Conservation (phyloP, 768 basidiomycete species). For the Amanita fuliginea region DNA sequence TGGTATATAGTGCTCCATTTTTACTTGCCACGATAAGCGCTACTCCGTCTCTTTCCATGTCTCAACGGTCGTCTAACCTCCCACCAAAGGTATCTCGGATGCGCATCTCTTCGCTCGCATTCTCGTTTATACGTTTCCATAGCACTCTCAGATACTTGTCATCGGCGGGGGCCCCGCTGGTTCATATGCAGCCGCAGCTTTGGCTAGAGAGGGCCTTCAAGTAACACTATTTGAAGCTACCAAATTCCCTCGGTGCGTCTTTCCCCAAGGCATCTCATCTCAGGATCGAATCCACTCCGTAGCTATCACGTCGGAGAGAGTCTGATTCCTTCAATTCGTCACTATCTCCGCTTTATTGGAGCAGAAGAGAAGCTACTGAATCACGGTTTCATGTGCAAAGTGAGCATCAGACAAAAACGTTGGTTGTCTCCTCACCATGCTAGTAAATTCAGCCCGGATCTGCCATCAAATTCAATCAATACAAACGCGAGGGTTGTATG, state of each 20-base stretch:
- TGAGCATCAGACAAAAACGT: slow-evolving; percentile 10
- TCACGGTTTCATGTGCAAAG: slow-evolving; percentile 44
- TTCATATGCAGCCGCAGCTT: slow-evolving; percentile 42
- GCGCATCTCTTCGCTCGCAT: slow-evolving; percentile 1
- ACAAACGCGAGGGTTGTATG: slow-evolving; percentile 54
- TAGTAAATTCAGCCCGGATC: slow-evolving; percentile 38
- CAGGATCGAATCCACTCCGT: neutral
- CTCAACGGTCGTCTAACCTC: slow-evolving; percentile 16
- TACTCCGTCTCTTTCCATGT: slow-evolving; percentile 13
- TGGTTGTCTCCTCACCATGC: neutral
- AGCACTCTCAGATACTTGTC: slow-evolving; percentile 34
- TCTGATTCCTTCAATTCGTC: slow-evolving; percentile 49
- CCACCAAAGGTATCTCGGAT: slow-evolving; percentile 17
- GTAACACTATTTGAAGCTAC: slow-evolving; percentile 43
- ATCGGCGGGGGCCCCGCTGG: slow-evolving; percentile 48
- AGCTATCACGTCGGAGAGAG: slow-evolving; percentile 54
- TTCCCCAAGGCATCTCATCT: neutral
- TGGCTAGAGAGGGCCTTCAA: slow-evolving; percentile 43
- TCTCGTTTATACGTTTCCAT: neutral
- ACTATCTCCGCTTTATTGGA: slow-evolving; percentile 47
- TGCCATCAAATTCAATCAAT: slow-evolving; percentile 54
- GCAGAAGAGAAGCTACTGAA: slow-evolving; percentile 39
- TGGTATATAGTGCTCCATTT: slow-evolving; percentile 4
- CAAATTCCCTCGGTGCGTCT: slow-evolving; percentile 38
- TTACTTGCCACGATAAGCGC: slow-evolving; percentile 9